These are phyloP conservation scores for Chlorella variabilis DNA, from an alignment of 163 green algal genomes.

Conservation along the genomic window DNA sequence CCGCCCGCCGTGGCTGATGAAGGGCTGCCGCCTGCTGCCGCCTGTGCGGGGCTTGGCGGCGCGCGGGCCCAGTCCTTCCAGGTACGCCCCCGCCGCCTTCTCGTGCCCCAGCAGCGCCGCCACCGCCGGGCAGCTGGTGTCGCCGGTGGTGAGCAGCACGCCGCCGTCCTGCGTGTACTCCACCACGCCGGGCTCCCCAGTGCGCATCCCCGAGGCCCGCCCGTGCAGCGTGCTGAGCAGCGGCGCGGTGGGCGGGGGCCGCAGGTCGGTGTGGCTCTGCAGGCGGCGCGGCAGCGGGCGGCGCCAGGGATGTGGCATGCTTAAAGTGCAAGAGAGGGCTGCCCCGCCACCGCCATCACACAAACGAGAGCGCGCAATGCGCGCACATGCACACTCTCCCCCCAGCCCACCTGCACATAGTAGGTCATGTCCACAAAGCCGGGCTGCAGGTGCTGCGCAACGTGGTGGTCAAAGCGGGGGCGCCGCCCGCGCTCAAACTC, in stretches of 20 bases:
- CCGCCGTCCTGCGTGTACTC: constrained; percentile 41
- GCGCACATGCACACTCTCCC: too few relatives aligned
- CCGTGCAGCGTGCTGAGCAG: not conserved
- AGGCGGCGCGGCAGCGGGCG: not conserved
- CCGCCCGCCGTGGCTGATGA: not conserved
- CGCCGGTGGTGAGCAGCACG: constrained; percentile 14
- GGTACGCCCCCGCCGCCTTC: constrained; percentile 30
- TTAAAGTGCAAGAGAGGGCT: too few relatives aligned
- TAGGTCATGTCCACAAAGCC: not conserved
- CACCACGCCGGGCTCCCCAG: constrained; percentile 18
- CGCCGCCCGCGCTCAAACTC: not conserved
- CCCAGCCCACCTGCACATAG: constrained; percentile 20
- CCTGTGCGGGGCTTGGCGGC: not conserved
- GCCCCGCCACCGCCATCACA: too few relatives aligned
- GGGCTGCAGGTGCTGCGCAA: not conserved
- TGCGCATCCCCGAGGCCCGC: not conserved
- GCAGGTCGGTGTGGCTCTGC: constrained; percentile 42
- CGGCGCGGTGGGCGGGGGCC: not conserved
- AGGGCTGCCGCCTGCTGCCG: not conserved
- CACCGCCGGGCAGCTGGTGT: constrained; percentile 20
- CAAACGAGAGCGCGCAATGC: too few relatives aligned
- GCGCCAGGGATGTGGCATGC: too few relatives aligned
- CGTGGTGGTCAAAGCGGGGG: constrained; percentile 18
- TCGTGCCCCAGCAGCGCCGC: constrained; percentile 26
- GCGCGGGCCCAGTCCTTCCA: constrained; percentile 24